Evolutionary conservation across 495 filamentous ascomycete species (phyloP), one percentile per base, ranked within the genome.

Genomic region (Lineolata rhizophorae): DNA sequence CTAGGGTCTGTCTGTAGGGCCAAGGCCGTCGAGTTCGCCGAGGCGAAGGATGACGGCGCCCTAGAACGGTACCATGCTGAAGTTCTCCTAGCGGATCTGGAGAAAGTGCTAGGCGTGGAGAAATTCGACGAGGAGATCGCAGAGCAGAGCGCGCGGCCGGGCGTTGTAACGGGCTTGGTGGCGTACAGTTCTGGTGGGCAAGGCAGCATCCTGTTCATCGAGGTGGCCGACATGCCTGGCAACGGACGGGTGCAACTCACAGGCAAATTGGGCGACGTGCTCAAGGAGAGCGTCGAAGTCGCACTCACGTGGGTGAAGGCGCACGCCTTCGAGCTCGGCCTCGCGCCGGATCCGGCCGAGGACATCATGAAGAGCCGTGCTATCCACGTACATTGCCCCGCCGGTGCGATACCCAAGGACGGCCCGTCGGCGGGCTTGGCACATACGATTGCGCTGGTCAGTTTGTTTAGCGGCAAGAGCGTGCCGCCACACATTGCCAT

Each of bases 141-240:
- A 13, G 85, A 92, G 54, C 79, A 78, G 45, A 70, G 67, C 32
- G 69, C 71, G 37, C 78, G 80, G 28, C 84, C 90, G 13, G 87
- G 87, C 37, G 78, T 99, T 32, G 87, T 99, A 31, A 99, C 90
- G 4, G 87, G 90, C 27, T 72, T 99, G 12, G 87, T 95, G 13
- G 90, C 90, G n/a, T 95, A 91, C 58, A 78, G 71, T 39, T 78
- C 72, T 14, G 87, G 90, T 29, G 82, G 81, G 27, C 82, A 91
- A 52, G 87, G 87, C 27, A 83, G 79, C 46, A 99, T 99, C 46
- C 59, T 99, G 30, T 99, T 99, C 60, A 95, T 99, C 46, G 87
- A 99, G 55, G 77, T 93, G 18, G 81, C 84, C 19, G 82, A 92
- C 48, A 94, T 95, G 85, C 87, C 87, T 9, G 87, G 87, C 19